phyloP scores from a whole-genome alignment of 257 asterid genomes.

The Rauvolfia tetraphylla region DNA sequence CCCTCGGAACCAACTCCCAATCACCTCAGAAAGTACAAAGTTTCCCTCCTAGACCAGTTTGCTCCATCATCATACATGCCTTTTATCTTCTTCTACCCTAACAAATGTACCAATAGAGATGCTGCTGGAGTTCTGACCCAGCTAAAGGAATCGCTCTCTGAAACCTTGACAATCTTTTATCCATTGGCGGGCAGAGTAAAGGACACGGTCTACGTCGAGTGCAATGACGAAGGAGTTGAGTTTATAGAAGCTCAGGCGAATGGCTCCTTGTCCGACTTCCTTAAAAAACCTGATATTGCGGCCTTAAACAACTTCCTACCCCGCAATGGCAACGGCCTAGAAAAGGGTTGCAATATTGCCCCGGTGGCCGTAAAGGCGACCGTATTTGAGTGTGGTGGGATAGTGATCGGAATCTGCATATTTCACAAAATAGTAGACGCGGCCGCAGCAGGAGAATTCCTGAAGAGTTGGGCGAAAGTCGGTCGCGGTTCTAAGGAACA shows the following conservation, averaged over 20 bases:
- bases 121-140: background rate
- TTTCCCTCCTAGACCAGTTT: constrained; percentile 27
- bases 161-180: constrained; percentile 23
- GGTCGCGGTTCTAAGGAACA: constrained; percentile 7
- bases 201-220: background rate
- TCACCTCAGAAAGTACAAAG: constrained; percentile 18
- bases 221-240: background rate
- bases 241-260: background rate
- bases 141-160: constrained; percentile 20
- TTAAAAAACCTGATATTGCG: constrained; percentile 19
- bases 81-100: constrained; percentile 19
- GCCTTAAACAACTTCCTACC: constrained; percentile 20
- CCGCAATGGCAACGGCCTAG: constrained; percentile 17
- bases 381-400: constrained; percentile 23
- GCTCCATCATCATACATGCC: constrained; percentile 26
- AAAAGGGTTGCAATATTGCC: constrained; percentile 7
- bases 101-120: background rate
- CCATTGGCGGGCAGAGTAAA: constrained; percentile 19
- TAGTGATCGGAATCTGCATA: constrained; percentile 21
- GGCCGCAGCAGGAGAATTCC: constrained; percentile 5
- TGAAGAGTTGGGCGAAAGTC: constrained; percentile 19
- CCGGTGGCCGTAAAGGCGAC: constrained; percentile 16
- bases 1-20: constrained; percentile 25
- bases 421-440: constrained; percentile 27
- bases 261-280: constrained; percentile 16